Evolutionary conservation across 2,329 filamentous ascomycete genomes (phyloP), one percentile per base, ranked within the genome.

Genomic region (Diaporthe ampelina): DNA sequence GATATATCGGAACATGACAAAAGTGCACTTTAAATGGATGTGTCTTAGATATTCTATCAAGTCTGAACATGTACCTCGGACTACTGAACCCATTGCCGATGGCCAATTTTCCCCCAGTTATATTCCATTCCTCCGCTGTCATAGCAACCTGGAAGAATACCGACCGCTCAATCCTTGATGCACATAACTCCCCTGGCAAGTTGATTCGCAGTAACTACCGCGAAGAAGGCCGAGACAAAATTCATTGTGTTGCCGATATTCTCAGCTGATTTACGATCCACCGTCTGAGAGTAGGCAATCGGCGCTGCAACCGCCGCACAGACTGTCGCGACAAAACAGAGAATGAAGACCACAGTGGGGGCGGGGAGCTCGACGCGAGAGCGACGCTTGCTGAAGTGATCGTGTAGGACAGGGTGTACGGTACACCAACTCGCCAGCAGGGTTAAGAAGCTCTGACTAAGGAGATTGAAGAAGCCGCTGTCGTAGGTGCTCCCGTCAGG

Each of bases 361-460:
- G 45, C 26, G 9, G 61, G 61, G 7, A 67, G 61, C 21, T 37
- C 8, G 26, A 50, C 61, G 43, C 43, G 61, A 50, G 11, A 50
- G 17, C 40, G 43, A 4, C 29, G 19, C 45, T 48, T 67, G 26
- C 21, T 67, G 43, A 67, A 29, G 21, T 32, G 21, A 6, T 86
- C 29, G 78, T 77, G 0, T 15, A 67, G 32, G 19, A 67, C 43
- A 11, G 63, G 63, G 21, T 52, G 45, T 4, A 67, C 32, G 2
- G 63, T 67, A 29, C 63, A 67, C 45, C 48, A 67, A 26, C 63
- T 67, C 1, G 63, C 63, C 21, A 67, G 45, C 21, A 67, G 21
- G 0, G 63, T 67, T 21, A 67, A 32, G 8, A 52, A 35, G 7
- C 29, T 40, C 29, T 67, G 63, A 26, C 63, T 67, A 15, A 67